These are phyloP conservation scores for Euphrasia arctica DNA, from an alignment of 305 asterid species.

Conservation along the genomic window DNA sequence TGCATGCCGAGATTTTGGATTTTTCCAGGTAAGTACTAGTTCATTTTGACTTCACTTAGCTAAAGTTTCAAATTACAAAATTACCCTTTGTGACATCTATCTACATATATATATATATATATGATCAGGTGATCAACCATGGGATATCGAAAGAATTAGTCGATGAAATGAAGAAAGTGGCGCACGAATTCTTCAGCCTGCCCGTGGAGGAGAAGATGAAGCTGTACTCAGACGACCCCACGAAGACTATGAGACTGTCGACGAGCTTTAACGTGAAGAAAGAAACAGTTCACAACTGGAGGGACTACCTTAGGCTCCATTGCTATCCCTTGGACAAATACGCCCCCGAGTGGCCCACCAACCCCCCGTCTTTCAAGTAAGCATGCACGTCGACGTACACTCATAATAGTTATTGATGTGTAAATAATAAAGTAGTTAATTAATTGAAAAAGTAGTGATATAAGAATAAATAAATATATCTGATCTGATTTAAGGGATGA, in stretches of 20 bases:
- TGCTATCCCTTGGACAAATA: slow-evolving; percentile 83
- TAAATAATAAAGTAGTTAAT: too few relatives aligned
- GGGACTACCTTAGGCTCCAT: slow-evolving; percentile 89
- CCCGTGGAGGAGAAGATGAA: slow-evolving; percentile 88
- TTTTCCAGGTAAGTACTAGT: slow-evolving; percentile 61
- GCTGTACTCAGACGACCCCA: slow-evolving; percentile 78
- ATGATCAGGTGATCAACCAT: slow-evolving; percentile 66
- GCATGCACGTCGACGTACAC: not conserved
- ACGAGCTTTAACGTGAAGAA: slow-evolving; percentile 82
- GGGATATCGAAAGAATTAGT: slow-evolving; percentile 52
- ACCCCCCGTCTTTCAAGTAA: slow-evolving; percentile 78
- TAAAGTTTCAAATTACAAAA: too few relatives aligned
- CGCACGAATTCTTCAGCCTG: slow-evolving; percentile 62
- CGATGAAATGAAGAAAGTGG: slow-evolving; percentile 48
- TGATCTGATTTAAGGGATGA: too few relatives aligned
- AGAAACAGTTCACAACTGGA: slow-evolving; percentile 90
- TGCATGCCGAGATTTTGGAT: slow-evolving; percentile 69
- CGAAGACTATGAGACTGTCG: slow-evolving; percentile 70
- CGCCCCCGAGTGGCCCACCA: slow-evolving; percentile 82
- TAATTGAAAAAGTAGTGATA: too few relatives aligned
- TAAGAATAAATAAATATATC: too few relatives aligned
- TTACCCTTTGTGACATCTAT: not conserved
- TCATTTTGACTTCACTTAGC: too few relatives aligned
- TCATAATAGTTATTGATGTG: too few relatives aligned
- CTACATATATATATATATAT: too few relatives aligned